Conservation (phyloP, 2,329 filamentous ascomycete genomes). For the Diaporthe helianthi region DNA sequence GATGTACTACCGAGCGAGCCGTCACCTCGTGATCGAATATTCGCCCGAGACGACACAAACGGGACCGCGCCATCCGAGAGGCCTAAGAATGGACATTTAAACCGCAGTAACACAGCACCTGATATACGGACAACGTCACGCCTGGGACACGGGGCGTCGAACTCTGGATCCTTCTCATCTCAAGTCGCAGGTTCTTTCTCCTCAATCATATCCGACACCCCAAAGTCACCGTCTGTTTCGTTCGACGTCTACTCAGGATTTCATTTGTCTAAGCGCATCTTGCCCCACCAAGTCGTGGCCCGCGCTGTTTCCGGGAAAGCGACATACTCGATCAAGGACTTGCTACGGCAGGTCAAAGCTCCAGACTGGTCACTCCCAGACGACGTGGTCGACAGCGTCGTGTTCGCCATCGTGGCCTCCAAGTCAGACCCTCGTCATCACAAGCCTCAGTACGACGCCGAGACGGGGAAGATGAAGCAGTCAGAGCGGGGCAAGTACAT, state of each 20-base stretch:
- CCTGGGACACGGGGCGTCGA: conserved; percentile 35
- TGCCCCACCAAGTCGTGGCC: conserved; percentile 81
- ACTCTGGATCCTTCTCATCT: conserved; percentile 32
- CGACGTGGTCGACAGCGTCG: conserved; percentile 85
- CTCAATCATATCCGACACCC: conserved; percentile 41
- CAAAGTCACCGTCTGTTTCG: conserved; percentile 51
- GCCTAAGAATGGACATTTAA: conserved; percentile 42
- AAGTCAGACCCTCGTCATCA: conserved; percentile 82
- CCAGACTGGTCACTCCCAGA: conserved; percentile 84
- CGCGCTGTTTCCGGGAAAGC: conserved; percentile 82
- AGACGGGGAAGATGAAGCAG: conserved; percentile 55
- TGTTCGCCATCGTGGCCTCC: conserved; percentile 85
- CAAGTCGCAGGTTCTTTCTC: conserved; percentile 21
- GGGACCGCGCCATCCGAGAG: conserved; percentile 42
- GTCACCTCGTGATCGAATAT: conserved; percentile 51
- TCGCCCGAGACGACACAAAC: conserved; percentile 69
- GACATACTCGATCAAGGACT: conserved; percentile 77
- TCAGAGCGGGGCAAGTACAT: conserved; percentile 84
- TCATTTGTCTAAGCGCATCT: conserved; percentile 81
- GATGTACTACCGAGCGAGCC: conserved; percentile 61
- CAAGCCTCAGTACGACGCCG: conserved; percentile 52
- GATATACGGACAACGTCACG: conserved; percentile 39
- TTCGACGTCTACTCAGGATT: conserved; percentile 89
- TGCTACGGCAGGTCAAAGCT: conserved; percentile 81
- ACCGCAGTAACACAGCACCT: conserved; percentile 54